Evolutionary conservation across 2,329 filamentous ascomycete species (phyloP), one percentile per base, ranked within the genome.

Genomic region (Penicillium oxalicum): DNA sequence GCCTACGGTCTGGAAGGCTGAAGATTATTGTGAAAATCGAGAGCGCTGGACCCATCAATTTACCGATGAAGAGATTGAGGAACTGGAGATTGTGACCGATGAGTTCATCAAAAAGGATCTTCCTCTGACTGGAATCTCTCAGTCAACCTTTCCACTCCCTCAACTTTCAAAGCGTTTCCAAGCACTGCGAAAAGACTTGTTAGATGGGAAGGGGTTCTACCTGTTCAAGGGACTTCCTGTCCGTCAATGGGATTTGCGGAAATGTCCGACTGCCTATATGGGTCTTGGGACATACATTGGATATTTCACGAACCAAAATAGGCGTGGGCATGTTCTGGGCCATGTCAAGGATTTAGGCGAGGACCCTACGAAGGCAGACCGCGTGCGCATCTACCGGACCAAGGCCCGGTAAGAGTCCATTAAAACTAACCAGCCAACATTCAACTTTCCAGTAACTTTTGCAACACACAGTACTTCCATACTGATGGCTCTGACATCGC

Each of bases 261-360:
- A 93, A 72, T 86, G 82, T 13, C 87, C 88, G 4, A 82, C 88
- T 4, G 88, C 84, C 5, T 93, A 93, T 71, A 90, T 94, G 83
- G 88, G 88, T 3, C 76, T 94, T 1, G 84, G 87, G 34, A 87
- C 86, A 4, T 84, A 93, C 67, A 77, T 94, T 2, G 88, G 88
- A 47, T 91, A 93, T 73, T 90, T 91, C 54, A 81, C 93, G 34
- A 87, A 82, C 13, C 88, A 94, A 62, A 94, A 94, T 71, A 82
- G 84, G 9, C 80, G 81, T 24, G 88, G 88, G 33, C 88, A 93
- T 70, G 86, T 93, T 13, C 78, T 93, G 2, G 88, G 88, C 5
- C 88, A 94, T 67, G 88, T 93, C 61, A 90, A 93, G 70, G 88
- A 93, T 68, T 77, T 91, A 4, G 87, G 87, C 43, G 88, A 90